Evolutionary conservation across 176 grass and related monocot species (phyloP), one percentile per base, ranked within the genome.

Genomic region (Lolium perenne): DNA sequence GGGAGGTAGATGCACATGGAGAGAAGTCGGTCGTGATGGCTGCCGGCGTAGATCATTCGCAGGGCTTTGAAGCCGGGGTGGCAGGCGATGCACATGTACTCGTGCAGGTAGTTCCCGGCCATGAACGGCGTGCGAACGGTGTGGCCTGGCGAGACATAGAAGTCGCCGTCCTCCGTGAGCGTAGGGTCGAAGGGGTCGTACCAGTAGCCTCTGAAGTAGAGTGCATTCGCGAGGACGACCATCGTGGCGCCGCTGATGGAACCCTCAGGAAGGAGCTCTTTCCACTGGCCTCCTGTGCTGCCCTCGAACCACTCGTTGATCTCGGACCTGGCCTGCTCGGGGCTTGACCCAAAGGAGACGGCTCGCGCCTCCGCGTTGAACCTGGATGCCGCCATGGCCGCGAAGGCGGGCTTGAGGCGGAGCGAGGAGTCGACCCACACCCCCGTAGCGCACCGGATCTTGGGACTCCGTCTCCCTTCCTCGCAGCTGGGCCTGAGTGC

Each of bases 1-100:
- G 81, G 81, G 70, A 83, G 69, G 81, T 83, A 83, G 81, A 83
- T 83, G 81, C 72, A 83, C 81, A 83, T 83, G 51, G 82, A 10
- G 82, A 73, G 73, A 20, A 16, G 56, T n/a, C 56, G 14, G 20
- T 10, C n/a, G 7, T 61, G 58, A 20, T 61, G 9, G n/a, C 8
- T 8, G 58, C n/a, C 58, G 58, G 1, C 20, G 46, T 83, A 74
- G 15, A 8, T 0, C 69, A 83, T 83, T 8, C 41, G 41, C 41
- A 43, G 41, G 6, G 6, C 41, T 43, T 43, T 43, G 41, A 43
- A 43, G 41, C 41, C 41, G 41, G 41, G 41, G 41, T 43, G 41
- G 41, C 41, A 43, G 41, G 41, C 41, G 41, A 43, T 61, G 38
- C 20, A 1, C 67, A 74, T 73, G 4, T 4, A 2, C 8, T 15